Base-by-base conservation (phyloP, 306 rosid species). In the Prunus armeniaca region DNA sequence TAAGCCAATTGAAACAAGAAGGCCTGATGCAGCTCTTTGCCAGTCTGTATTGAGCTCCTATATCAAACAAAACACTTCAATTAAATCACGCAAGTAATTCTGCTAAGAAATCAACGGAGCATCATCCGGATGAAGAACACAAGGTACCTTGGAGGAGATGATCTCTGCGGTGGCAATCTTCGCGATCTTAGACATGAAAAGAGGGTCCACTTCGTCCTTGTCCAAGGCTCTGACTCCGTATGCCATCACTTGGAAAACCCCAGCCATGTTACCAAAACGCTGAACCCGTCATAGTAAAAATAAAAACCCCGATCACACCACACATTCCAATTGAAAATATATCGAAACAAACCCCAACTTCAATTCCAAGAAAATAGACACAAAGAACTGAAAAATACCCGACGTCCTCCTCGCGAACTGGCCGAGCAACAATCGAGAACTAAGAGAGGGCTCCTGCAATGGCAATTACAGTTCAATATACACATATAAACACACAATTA, bases 241-340 rank as follows among this genome's bases (percentile, higher is more conserved):
- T 47, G 98, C 89, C 96, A 94, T 94, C 57, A 94, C 97, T 90
- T 89, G 93, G 80, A 91, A 94, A 80, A 91, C 85, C 52, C 97
- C 98, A n/a, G 97, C 96, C 91, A 94, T 87, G 62, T 94, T 91
- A 18, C 98, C 97, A 43, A 91, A 94, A 24, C 98, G 88, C 98
- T 94, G 82, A 73, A 83, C 78, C 71, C 68, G 11, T 18, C 28
- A 28, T 17, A 76, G 2, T 41, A 19, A 14, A 11, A 25, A 38
- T 13, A 61, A 67, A 15, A 47, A 19, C 13, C 24, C 30, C 8
- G 18, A 65, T 17, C 69, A 32, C 69, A 34, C 15, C 38, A 34
- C 46, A 15, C 27, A 65, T 15, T 65, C 41, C 10, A 13, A 32
- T 73, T 67, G 57, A 24, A 46, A 46, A 25, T 11, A 47, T 22